These are phyloP conservation scores for Porphyra umbilicalis DNA, from an alignment of 31 red algal genomes.

Conservation along the genomic window DNA sequence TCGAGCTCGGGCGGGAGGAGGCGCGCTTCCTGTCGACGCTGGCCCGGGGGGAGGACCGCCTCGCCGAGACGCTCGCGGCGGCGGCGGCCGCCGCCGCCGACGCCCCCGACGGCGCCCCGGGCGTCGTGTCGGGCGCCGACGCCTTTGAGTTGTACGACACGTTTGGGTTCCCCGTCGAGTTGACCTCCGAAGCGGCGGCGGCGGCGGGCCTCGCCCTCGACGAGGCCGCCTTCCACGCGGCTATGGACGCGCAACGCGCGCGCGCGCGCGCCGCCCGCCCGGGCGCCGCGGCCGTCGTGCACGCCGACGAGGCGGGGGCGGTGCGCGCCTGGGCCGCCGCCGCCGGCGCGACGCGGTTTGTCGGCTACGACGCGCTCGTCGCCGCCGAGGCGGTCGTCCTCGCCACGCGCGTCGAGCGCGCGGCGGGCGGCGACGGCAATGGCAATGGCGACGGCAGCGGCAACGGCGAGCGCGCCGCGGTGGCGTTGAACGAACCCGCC, in stretches of 20 bases:
- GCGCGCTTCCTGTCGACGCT: constrained; percentile 64
- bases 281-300: constrained; percentile 11
- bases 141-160: constrained; percentile 99
- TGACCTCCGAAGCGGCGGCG: constrained; percentile 74
- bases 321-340: constrained; percentile 12
- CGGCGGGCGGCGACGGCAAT: neutral
- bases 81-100: neutral
- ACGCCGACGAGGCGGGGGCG: constrained; percentile 9
- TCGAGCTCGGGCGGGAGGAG: constrained; percentile 64
- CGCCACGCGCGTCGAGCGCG: neutral
- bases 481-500: neutral
- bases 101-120: neutral
- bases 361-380: constrained; percentile 15
- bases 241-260: constrained; percentile 61
- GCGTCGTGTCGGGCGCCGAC: constrained; percentile 48
- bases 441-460: neutral
- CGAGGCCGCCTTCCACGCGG: constrained; percentile 48
- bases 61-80: constrained; percentile 39
- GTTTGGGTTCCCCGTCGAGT: constrained; percentile 94
- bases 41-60: constrained; percentile 58
- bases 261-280: constrained; percentile 69
- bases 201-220: constrained; percentile 64
- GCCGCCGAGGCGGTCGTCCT: neutral
- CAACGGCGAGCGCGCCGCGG: neutral
- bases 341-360: constrained; percentile 32